phyloP scores from a whole-genome alignment of 2,329 filamentous ascomycete genomes.

The Pyrenophora teres region DNA sequence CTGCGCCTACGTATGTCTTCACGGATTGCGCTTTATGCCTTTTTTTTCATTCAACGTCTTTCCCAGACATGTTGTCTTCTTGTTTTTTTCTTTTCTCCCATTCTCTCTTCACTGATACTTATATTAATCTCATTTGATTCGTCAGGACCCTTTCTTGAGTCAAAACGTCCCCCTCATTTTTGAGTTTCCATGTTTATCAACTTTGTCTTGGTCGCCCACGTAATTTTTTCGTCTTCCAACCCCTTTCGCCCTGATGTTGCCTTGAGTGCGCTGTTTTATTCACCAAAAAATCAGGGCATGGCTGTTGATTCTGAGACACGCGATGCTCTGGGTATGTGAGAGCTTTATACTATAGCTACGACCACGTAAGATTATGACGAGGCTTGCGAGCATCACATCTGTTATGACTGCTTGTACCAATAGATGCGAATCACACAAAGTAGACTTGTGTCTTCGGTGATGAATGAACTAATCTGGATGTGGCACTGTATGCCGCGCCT shows the following conservation, averaged over 20 bases:
- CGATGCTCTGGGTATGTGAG: no score
- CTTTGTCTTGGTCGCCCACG: no score
- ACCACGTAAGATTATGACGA: no score
- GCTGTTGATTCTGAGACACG: no score
- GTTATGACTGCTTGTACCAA: no score
- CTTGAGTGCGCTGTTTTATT: neutral
- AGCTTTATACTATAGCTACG: no score
- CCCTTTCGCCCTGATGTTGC: neutral
- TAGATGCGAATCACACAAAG: no score
- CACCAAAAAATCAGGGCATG: no score
- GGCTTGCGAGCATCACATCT: no score
- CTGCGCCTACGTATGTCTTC: neutral
- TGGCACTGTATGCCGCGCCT: no score
- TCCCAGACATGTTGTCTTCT: neutral
- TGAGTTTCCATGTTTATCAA: neutral
- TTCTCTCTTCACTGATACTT: slow-evolving; percentile 8
- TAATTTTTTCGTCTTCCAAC: neutral
- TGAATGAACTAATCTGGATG: no score
- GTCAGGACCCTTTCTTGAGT: neutral
- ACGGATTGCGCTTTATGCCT: neutral
- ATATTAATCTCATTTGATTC: slow-evolving; percentile 15
- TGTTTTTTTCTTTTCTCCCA: neutral
- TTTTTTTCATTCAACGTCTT: slow-evolving; percentile 1
- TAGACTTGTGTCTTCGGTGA: no score
- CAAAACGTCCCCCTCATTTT: neutral